Evolutionary conservation across 371 early-diverging fungal genomes (phyloP), one percentile per base, ranked within the genome.

Genomic region (Rhizopus sp.): DNA sequence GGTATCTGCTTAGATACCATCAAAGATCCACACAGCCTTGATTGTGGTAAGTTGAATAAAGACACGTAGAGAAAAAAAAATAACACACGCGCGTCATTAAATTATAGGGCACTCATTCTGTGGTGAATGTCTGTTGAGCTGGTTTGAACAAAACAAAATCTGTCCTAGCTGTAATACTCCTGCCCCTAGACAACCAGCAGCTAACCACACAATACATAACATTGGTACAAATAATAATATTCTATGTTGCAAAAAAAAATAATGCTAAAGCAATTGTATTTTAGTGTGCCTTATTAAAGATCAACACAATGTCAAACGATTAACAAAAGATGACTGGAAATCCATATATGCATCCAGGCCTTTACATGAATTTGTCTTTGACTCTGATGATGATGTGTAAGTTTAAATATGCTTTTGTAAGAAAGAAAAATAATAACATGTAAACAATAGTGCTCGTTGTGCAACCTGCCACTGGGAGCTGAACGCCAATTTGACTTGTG

Each of bases 391-490:
- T 30, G 38, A 55, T 6, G 49, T 61, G 62, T 61, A 61, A 61
- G 55, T 42, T 23, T n/a, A 33, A 16, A 7, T 5, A 3, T 23
- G 23, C 0, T 23, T 23, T 23, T 23, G 23, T 23, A 5, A 2
- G n/a, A 23, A 38, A 31, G 9, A 35, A 35, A 8, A 13, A 10
- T 35, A 15, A 17, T n/a, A n/a, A 34, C 15, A 17, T 50, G 23
- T n/a, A 8, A 8, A 4, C 8, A 29, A 15, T 42, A 61, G 62
- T 38, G 38, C 44, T 45, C 62, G 62, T 12, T 61, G 62, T 35
- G 49, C 51, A n/a, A 39, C 50, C n/a, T 61, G 62, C 32, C 44
- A 37, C 13, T 61, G 62, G 62, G 62, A 61, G 32, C 38, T 61
- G 10, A 37, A 55, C 15, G 62, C 49, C 35, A 45, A 55, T 7